Conservation (phyloP, 352 stramenopile genomes). For the Pythium coloratum region DNA sequence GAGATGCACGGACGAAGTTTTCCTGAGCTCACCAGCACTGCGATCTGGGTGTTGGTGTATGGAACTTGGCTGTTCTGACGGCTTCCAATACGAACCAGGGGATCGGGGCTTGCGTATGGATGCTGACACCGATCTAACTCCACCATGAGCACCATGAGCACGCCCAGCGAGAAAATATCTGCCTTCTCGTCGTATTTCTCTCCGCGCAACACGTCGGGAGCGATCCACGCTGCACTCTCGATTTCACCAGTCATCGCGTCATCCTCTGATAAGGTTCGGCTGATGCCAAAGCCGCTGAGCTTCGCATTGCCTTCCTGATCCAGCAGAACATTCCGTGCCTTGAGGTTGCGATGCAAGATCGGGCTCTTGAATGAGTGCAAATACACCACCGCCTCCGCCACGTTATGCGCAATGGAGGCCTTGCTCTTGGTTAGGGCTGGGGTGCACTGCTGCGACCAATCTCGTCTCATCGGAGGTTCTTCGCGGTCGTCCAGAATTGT, state of each 20-base stretch:
- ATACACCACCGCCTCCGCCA: conserved; percentile 22
- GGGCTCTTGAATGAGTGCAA: conserved; percentile 21
- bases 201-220: background rate
- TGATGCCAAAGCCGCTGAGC: conserved; percentile 21
- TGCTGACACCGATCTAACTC: background rate
- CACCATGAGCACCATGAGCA: background rate
- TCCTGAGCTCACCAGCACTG: background rate
- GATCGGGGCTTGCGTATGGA: background rate
- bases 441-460: background rate
- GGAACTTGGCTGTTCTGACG: background rate
- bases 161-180: background rate
- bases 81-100: background rate
- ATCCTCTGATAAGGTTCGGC: background rate
- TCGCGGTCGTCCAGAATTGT: conserved; percentile 8
- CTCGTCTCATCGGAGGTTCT: background rate
- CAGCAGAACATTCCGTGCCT: conserved; percentile 20
- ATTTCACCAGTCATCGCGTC: background rate
- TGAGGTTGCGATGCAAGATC: conserved; percentile 22
- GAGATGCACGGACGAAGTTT: background rate
- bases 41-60: background rate
- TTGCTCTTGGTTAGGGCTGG: background rate
- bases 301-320: conserved; percentile 5
- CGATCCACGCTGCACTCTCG: background rate
- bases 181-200: conserved; percentile 2
- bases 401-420: conserved; percentile 8